These are phyloP conservation scores for Trichoderma cornu-damae DNA, from an alignment of 2,329 filamentous ascomycete species.

Conservation along the genomic window DNA sequence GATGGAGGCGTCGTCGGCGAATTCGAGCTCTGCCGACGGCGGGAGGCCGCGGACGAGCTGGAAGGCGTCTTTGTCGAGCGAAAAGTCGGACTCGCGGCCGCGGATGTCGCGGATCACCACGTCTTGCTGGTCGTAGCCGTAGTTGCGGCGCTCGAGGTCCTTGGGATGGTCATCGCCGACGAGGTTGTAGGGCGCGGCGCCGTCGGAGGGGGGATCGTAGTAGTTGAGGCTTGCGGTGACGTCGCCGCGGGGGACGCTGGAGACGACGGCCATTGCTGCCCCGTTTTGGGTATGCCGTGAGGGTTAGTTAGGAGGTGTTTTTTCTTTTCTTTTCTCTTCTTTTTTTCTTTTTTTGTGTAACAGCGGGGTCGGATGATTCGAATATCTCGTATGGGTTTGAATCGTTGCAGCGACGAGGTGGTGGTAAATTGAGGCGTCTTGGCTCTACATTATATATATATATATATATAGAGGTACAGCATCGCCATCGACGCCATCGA, in stretches of 20 bases:
- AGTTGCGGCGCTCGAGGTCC: constrained; percentile 63
- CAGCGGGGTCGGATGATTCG: no score
- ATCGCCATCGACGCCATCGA: neutral
- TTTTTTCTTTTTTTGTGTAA: neutral
- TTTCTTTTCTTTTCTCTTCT: no score
- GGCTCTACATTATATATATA: neutral
- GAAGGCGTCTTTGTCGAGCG: constrained; percentile 71
- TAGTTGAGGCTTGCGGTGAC: constrained; percentile 61
- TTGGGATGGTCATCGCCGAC: constrained; percentile 56
- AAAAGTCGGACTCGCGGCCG: constrained; percentile 60
- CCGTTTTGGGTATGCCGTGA: neutral
- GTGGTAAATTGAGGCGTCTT: no score
- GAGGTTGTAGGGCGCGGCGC: constrained; percentile 58
- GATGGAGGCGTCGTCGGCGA: constrained; percentile 65
- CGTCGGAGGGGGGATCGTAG: constrained; percentile 57
- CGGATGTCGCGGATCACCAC: constrained; percentile 69
- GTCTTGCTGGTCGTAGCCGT: constrained; percentile 42
- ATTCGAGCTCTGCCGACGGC: constrained; percentile 47
- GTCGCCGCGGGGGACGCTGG: constrained; percentile 51
- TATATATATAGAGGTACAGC: no score
- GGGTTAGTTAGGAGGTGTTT: no score
- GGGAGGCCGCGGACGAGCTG: constrained; percentile 55
- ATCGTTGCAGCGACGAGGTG: no score
- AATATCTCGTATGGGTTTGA: no score
- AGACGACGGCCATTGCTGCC: constrained; percentile 37